phyloP scores from a whole-genome alignment of 495 filamentous ascomycete species.

The Aeminium ludgeri region DNA sequence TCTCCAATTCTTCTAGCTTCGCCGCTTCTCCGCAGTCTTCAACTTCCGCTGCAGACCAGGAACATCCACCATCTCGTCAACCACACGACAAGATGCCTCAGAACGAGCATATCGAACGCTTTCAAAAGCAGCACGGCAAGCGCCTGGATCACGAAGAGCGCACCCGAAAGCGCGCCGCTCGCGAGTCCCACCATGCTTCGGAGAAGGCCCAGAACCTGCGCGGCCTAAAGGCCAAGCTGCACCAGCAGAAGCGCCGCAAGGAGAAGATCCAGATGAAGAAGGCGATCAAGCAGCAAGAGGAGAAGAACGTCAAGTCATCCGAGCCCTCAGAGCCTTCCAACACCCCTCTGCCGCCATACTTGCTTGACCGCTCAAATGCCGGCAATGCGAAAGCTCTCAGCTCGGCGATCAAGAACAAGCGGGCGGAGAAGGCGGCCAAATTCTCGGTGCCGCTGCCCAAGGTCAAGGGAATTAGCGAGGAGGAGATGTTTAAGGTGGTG shows the following conservation, averaged over 20 bases:
- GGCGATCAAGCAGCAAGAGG: conserved; percentile 81
- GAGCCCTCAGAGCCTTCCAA: conserved; percentile 52
- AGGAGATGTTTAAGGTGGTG: conserved; percentile 97
- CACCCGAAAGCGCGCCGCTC: conserved; percentile 66
- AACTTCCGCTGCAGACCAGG: background rate
- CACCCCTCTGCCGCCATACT: conserved; percentile 66
- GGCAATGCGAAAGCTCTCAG: conserved; percentile 79
- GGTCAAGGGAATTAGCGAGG: conserved; percentile 82
- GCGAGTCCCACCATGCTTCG: conserved; percentile 71
- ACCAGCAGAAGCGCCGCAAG: conserved; percentile 80
- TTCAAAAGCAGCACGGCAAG: conserved; percentile 65
- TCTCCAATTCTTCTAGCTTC: background rate
- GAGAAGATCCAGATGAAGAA: conserved; percentile 99
- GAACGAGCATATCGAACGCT: conserved; percentile 90
- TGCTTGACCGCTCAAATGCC: conserved; percentile 75
- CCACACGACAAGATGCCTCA: conserved; percentile 54
- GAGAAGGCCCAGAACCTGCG: conserved; percentile 81
- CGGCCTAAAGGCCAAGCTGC: conserved; percentile 82
- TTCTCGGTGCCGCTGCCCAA: conserved; percentile 89
- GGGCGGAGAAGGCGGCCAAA: conserved; percentile 85
- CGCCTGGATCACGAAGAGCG: conserved; percentile 83
- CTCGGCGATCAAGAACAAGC: conserved; percentile 73
- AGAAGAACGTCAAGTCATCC: conserved; percentile 88
- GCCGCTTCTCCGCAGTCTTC: background rate
- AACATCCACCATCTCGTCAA: background rate